Evolutionary conservation across 768 basidiomycete species (phyloP), one percentile per base, ranked within the genome.

Genomic region (Macrolepiota albuminosa): DNA sequence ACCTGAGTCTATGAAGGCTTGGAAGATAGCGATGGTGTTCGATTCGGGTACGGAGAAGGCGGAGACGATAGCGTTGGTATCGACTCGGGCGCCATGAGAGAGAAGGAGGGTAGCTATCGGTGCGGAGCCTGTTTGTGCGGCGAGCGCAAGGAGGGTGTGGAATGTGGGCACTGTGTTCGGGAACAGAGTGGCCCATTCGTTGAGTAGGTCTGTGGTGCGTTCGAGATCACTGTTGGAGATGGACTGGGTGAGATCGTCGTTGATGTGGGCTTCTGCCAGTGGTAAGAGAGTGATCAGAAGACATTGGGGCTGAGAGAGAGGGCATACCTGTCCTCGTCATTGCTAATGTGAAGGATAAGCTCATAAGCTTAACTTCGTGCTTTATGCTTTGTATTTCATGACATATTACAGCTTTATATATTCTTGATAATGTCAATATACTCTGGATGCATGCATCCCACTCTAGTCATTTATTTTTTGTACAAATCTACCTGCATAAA

Each of bases 21-120:
- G 33, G 48, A 66, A 64, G 43, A 62, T 34, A 46, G 37, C 48
- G 42, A 52, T 48, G 7, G 39, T 40, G 24, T 29, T 29, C 31
- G 53, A 42, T 40, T 57, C 40, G n/a, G 49, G 21, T 3, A 52
- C 14, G 2, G 26, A 42, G 21, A 60, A 57, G 31, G 64, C 58
- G 7, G 61, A 54, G 33, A 57, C 50, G 50, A 64, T 47, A 4
- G 54, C 57, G 34, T 50, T 34, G 8, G 42, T 48, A 26, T 60
- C 51, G 36, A 63, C 24, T 21, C 8, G 48, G 5, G 61, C 60
- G 6, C 62, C 60, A 34, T 53, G 34, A 11, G 37, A 37, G 50
- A 66, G 54, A 16, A 66, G 51, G 21, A 54, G 47, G 8, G 65
- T 26, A 6, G 57, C 58, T 51, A 60, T 64, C 8, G n/a, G 43